Conservation (phyloP, 106 monocot genomes). For the Agapanthus africanus region DNA sequence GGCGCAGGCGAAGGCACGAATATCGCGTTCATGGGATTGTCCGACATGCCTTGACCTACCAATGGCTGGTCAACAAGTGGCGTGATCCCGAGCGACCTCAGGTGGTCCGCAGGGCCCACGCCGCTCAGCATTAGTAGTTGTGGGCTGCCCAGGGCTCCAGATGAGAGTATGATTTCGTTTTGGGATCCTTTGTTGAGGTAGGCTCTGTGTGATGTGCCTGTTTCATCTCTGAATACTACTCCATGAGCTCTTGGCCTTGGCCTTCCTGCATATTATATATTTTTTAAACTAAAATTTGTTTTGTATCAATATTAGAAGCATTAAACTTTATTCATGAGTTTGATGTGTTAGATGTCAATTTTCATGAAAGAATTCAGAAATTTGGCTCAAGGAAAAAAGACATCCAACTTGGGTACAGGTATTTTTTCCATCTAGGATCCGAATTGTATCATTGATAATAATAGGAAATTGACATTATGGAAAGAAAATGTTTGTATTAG, state of each 20-base stretch:
- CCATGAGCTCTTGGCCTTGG: constrained; percentile 35
- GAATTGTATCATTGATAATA: constrained; percentile 4
- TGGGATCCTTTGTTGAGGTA: constrained; percentile 32
- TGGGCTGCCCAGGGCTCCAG: constrained; percentile 75
- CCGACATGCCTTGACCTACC: constrained; percentile 69
- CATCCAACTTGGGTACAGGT: too few species aligned
- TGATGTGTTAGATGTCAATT: too few species aligned
- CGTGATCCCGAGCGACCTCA: constrained; percentile 30
- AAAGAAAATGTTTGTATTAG: constrained; percentile 4
- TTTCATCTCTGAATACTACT: constrained; percentile 46
- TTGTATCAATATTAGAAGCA: too few species aligned
- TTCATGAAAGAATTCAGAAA: too few species aligned
- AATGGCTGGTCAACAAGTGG: constrained; percentile 34
- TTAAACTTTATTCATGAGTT: too few species aligned
- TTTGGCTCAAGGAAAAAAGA: too few species aligned
- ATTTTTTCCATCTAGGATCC: constrained; percentile 4
- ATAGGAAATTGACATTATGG: constrained; percentile 5
- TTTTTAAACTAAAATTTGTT: too few species aligned
- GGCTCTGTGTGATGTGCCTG: constrained; percentile 29
- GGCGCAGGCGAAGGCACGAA: constrained; percentile 55
- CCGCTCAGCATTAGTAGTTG: constrained; percentile 81
- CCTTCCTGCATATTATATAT: constrained; percentile 21
- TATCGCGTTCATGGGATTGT: constrained; percentile 82
- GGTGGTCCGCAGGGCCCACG: constrained; percentile 38
- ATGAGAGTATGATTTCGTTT: constrained; percentile 51